Base-by-base conservation (phyloP, 1,284 basidiomycete species). In the Cerioporus squamosus region DNA sequence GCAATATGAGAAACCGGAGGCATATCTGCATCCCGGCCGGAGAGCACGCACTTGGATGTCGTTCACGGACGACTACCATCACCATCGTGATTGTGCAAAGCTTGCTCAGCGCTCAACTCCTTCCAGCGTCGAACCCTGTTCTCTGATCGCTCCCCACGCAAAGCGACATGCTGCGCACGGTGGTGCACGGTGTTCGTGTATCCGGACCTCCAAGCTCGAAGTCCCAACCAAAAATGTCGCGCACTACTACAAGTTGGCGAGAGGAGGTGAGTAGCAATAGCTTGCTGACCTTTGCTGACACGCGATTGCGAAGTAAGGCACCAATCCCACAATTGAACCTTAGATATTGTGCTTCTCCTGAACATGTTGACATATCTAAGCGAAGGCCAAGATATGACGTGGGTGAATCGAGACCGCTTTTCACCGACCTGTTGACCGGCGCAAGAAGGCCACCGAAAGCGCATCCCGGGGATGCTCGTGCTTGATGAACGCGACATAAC, bases 81-180 rank as follows among this genome's bases (percentile, higher is more conserved):
- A 61, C 55, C 55, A 64, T 61, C 59, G 62, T 64, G 62, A 64
- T 61, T 54, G 58, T 42, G 18, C 47, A 53, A 33, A 36, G 26
- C 47, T 24, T 39, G 36, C 33, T 22, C 47, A 38, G 20, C 24
- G 20, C 24, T 31, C 20, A 10, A 7, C 33, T 39, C 47, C 14
- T 22, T 23, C 33, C 22, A 15, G 45, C 29, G 44, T 26, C 10
- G 31, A 33, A 33, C 31, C 3, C 9, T 36, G 3, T 46, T 31
- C 45, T 46, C 26, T 46, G 12, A 42, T 42, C n/a, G 15, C 7
- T 36, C 33, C 33, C 3, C 33, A 12, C 33, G 33, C 33, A 36
- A 10, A 36, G 33, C 33, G 33, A 10, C 10, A 10, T 36, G 33
- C 33, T 36, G 33, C 14, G 33, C 33, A 36, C 33, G 31, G 31